Percentiles rank a stretch among this genome's conserved stretches.
phyloP scores from a whole-genome alignment of 2,329 filamentous ascomycete genomes.

The Fusarium sp. region DNA sequence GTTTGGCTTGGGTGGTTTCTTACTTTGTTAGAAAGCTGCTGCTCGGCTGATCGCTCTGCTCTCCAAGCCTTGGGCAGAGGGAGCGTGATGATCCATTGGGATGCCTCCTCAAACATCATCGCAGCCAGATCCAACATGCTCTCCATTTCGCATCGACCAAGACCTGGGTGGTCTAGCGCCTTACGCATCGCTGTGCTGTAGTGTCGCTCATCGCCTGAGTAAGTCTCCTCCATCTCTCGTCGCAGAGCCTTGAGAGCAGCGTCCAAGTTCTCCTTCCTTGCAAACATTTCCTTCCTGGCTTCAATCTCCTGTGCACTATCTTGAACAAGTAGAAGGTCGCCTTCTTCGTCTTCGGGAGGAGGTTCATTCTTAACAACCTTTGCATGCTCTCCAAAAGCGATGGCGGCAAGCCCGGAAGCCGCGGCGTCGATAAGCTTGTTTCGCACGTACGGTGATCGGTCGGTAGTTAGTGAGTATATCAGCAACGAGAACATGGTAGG shows the following conservation, averaged over 20 bases:
- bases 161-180: constrained; percentile 51
- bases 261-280: constrained; percentile 68
- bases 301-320: constrained; percentile 60
- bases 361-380: constrained; percentile 54
- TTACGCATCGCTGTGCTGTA: constrained; percentile 55
- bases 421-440: constrained; percentile 66
- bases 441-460: constrained; percentile 69
- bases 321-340: constrained; percentile 53
- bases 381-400: constrained; percentile 68
- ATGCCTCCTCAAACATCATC: constrained; percentile 57
- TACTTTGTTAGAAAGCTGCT: constrained; percentile 50
- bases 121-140: constrained; percentile 55
- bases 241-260: constrained; percentile 58
- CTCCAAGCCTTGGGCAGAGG: constrained; percentile 54
- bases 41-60: constrained; percentile 48
- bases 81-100: constrained; percentile 53
- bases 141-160: constrained; percentile 54
- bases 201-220: constrained; percentile 49
- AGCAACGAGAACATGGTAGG: constrained; percentile 63
- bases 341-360: constrained; percentile 48
- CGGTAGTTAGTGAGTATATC: constrained; percentile 65
- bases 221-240: constrained; percentile 56
- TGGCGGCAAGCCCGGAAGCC: constrained; percentile 65
- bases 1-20: constrained; percentile 21
- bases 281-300: constrained; percentile 68